phyloP scores from a whole-genome alignment of 768 basidiomycete genomes.

The Gelatoporia subvermispora region DNA sequence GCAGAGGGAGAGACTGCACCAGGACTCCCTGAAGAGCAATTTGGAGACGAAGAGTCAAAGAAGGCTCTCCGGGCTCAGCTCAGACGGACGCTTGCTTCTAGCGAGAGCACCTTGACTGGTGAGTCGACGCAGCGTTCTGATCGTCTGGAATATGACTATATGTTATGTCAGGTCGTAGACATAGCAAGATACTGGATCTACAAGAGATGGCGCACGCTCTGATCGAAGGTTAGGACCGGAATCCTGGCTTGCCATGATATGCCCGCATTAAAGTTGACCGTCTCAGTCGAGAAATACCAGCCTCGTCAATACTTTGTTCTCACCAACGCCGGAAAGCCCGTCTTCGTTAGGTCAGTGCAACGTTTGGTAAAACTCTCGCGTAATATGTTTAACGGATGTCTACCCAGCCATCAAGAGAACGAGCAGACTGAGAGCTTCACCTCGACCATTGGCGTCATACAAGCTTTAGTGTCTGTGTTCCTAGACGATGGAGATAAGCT shows the following conservation, averaged over 20 bases:
- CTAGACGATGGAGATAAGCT: slow-evolving; percentile 86
- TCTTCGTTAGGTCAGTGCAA: slow-evolving; percentile 73
- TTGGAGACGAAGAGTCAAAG: slow-evolving; percentile 54
- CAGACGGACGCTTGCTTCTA: slow-evolving; percentile 46
- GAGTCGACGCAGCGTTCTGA: slow-evolving; percentile 4
- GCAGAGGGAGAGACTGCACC: slow-evolving; percentile 49
- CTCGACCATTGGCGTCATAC: slow-evolving; percentile 86
- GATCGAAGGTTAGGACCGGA: no score
- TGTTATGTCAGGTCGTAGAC: neutral
- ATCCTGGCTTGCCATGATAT: neutral
- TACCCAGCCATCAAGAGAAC: slow-evolving; percentile 43
- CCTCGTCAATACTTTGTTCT: slow-evolving; percentile 77
- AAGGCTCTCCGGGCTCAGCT: slow-evolving; percentile 66
- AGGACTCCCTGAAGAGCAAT: slow-evolving; percentile 37
- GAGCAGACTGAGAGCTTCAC: slow-evolving; percentile 64
- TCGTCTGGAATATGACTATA: neutral
- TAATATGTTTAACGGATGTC: neutral
- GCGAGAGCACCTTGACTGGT: slow-evolving; percentile 45
- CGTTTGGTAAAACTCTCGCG: neutral
- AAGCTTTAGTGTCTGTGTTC: slow-evolving; percentile 94
- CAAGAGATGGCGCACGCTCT: slow-evolving; percentile 36
- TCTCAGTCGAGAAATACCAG: slow-evolving; percentile 11
- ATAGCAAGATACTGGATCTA: slow-evolving; percentile 19
- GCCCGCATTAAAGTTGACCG: neutral
- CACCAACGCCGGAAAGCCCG: slow-evolving; percentile 97